Conservation (phyloP, 106 monocot genomes). For the Alisma plantagoaquatica region DNA sequence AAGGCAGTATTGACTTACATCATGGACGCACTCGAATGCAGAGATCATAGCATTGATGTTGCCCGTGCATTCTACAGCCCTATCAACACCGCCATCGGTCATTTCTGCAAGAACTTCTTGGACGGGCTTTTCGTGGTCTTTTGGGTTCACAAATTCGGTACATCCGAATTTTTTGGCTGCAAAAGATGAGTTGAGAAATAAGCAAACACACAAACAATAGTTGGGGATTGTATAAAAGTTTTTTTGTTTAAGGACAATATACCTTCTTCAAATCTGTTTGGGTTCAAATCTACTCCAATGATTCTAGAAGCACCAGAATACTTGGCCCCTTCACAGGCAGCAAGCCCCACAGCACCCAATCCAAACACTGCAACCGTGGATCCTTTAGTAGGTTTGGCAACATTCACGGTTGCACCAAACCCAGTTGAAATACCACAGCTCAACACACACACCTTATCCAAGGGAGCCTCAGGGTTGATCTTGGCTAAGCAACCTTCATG, state of each 20-base stretch:
- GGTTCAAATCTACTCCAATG: slow-evolving; percentile 16
- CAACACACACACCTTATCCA: slow-evolving; percentile 25
- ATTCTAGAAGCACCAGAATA: slow-evolving; percentile 10
- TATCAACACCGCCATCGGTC: slow-evolving; percentile 65
- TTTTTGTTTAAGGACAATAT: too few species aligned
- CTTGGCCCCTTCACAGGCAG: slow-evolving; percentile 17
- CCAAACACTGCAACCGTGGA: slow-evolving; percentile 19
- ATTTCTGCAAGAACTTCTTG: slow-evolving; percentile 89
- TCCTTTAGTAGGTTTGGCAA: slow-evolving; percentile 22
- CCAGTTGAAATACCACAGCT: slow-evolving; percentile 30
- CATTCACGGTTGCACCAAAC: slow-evolving; percentile 24
- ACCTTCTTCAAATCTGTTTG: slow-evolving; percentile 17
- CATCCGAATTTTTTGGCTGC: slow-evolving; percentile 75
- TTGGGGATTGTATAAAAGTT: too few species aligned
- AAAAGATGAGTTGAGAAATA: too few species aligned
- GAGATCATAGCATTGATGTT: slow-evolving; percentile 74
- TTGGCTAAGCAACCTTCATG: slow-evolving; percentile 23
- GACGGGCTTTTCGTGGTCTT: slow-evolving; percentile 60
- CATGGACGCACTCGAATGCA: slow-evolving; percentile 84
- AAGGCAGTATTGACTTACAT: slow-evolving; percentile 32
- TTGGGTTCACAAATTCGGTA: slow-evolving; percentile 44
- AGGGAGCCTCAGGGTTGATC: slow-evolving; percentile 20
- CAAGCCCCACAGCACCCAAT: slow-evolving; percentile 23
- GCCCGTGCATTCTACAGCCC: slow-evolving; percentile 71
- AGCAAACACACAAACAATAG: too few species aligned